phyloP scores from a whole-genome alignment of 345 rosid genomes.

The Brassica carinata region DNA sequence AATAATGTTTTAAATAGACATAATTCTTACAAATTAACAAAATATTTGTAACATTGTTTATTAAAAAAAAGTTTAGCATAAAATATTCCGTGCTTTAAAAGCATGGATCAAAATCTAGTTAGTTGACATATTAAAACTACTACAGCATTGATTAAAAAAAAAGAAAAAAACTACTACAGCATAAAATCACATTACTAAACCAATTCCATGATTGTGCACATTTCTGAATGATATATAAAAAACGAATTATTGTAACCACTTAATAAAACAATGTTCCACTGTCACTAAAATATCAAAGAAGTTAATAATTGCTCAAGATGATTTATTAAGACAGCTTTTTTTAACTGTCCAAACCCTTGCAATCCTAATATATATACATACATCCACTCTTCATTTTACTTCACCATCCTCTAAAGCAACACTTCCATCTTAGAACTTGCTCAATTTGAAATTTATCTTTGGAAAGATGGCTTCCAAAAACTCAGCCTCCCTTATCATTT shows the following conservation, averaged over 20 bases:
- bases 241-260: background rate
- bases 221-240: background rate
- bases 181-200: background rate
- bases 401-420: constrained; percentile 16
- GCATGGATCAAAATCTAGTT: no score
- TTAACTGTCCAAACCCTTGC: background rate
- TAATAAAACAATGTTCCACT: background rate
- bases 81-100: no score
- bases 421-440: constrained; percentile 5
- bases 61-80: no score
- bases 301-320: background rate
- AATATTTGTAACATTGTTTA: no score
- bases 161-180: background rate
- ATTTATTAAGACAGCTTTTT: constrained; percentile 11
- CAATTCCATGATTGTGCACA: background rate
- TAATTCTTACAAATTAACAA: no score
- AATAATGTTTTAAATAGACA: no score
- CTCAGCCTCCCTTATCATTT: constrained; percentile 25
- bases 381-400: constrained; percentile 3
- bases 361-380: constrained; percentile 8
- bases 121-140: background rate
- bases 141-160: background rate
- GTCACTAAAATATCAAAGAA: background rate
- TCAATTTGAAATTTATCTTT: background rate
- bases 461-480: constrained; percentile 29